phyloP scores from a whole-genome alignment of 2,329 filamentous ascomycete genomes.

The Pseudopithomyces chartarum region DNA sequence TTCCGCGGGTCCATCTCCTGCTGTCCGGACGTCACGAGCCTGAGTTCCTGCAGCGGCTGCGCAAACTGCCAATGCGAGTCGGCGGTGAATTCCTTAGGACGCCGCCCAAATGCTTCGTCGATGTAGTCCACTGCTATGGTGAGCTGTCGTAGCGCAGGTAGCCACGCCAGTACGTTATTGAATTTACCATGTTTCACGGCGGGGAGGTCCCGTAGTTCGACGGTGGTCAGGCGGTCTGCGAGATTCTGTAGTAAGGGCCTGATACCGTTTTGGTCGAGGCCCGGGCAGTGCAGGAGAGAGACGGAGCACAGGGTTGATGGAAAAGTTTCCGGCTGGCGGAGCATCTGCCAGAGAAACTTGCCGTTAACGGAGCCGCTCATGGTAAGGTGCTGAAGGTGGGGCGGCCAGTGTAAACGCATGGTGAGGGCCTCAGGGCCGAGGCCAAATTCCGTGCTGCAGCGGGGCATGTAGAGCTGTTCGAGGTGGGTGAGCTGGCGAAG shows the following conservation, averaged over 20 bases:
- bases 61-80: conserved; percentile 20
- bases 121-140: conserved; percentile 55
- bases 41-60: conserved; percentile 44
- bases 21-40: conserved; percentile 47
- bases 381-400: conserved; percentile 46
- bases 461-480: conserved; percentile 52
- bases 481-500: conserved; percentile 54
- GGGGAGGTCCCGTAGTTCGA: conserved; percentile 50
- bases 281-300: conserved; percentile 50
- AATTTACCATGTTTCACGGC: conserved; percentile 45
- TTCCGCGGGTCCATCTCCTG: conserved; percentile 34
- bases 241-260: conserved; percentile 43
- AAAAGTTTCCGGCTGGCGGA: conserved; percentile 32
- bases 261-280: conserved; percentile 44
- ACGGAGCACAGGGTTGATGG: conserved; percentile 35
- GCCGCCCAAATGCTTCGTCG: conserved; percentile 44
- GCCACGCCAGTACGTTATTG: conserved; percentile 47
- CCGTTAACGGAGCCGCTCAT: conserved; percentile 52
- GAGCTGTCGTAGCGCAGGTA: conserved; percentile 47
- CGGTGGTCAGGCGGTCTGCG: conserved; percentile 35
- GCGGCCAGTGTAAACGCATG: conserved; percentile 49
- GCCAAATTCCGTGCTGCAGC: conserved; percentile 41
- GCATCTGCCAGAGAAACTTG: conserved; percentile 49
- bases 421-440: conserved; percentile 14
- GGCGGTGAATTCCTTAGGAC: conserved; percentile 21